Evolutionary conservation across 495 filamentous ascomycete genomes (phyloP).

Genomic region (Penicillium dipodomyicola): DNA sequence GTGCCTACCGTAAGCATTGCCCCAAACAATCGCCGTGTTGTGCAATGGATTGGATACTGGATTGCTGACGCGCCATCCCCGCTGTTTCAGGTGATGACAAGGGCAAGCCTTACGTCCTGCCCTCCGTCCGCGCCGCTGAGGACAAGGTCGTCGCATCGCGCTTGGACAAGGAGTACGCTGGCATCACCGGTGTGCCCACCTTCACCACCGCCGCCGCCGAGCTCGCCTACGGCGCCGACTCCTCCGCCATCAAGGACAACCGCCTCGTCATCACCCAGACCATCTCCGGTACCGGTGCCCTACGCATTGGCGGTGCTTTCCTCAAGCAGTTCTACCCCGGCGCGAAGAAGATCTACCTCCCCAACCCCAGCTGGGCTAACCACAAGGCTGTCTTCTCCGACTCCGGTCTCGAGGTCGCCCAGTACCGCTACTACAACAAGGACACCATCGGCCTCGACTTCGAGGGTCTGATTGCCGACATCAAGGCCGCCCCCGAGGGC

Average conservation of each 20-base stretch:
- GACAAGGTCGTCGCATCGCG: slow-evolving; percentile 72
- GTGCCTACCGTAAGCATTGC: slow-evolving; percentile 48
- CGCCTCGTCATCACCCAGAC: slow-evolving; percentile 92
- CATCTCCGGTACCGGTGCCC: slow-evolving; percentile 95
- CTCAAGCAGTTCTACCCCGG: slow-evolving; percentile 83
- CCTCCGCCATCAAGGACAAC: slow-evolving; percentile 68
- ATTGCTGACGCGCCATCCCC: neutral
- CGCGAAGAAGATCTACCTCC: slow-evolving; percentile 92
- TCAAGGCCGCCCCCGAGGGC: slow-evolving; percentile 82
- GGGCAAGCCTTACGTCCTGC: slow-evolving; percentile 96
- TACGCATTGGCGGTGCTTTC: slow-evolving; percentile 93
- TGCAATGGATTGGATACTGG: slow-evolving; percentile 5
- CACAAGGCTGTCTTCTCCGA: slow-evolving; percentile 96
- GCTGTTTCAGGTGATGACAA: slow-evolving; percentile 71
- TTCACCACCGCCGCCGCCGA: slow-evolving; percentile 90
- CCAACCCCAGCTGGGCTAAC: slow-evolving; percentile 96
- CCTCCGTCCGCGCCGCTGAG: slow-evolving; percentile 87
- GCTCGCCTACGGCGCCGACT: slow-evolving; percentile 85
- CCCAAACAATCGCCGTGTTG: neutral
- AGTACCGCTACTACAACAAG: slow-evolving; percentile 99
- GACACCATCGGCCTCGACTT: slow-evolving; percentile 97
- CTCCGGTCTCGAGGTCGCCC: slow-evolving; percentile 81
- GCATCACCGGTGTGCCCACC: slow-evolving; percentile 89
- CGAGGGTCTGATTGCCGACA: slow-evolving; percentile 85
- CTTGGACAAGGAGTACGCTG: slow-evolving; percentile 96